Base-by-base conservation (phyloP, 176 grass and related monocot genomes). In the Oryza rufipogon region DNA sequence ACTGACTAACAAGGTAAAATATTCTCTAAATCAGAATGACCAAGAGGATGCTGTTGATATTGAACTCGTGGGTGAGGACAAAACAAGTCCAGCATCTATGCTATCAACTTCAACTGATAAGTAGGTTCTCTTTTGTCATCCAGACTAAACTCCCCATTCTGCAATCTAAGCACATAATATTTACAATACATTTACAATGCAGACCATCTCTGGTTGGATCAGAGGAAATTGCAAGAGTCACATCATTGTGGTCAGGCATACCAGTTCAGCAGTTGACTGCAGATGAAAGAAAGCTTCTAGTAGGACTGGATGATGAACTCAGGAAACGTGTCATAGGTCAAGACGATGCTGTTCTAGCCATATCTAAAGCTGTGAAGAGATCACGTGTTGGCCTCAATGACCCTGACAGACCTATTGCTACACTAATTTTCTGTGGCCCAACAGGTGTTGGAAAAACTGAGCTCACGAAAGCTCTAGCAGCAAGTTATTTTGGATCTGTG, bases 371-470 rank as follows among this genome's bases (percentile, higher is more conserved):
- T 85, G 93, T 95, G 76, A 95, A 91, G 85, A 89, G 96, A 92
- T 93, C 96, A 66, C 91, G 91, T 28, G 85, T 91, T 77, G 96
- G 96, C 68, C 49, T 98, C 46, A 98, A 85, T 60, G 96, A 98
- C 87, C 96, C 96, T 61, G 83, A 92, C 70, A 90, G 91, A 75
- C 96, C 91, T 72, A 98, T 98, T 87, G 96, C 93, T 30, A 91
- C 92, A 76, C 51, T 98, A 76, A 87, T 98, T 70, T 98, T 98
- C 79, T 95, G 92, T 34, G 93, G 96, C 42, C 96, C 96, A 79
- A 98, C 96, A 73, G 96, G 96, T 85, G 93, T 98, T 77, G 96
- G 96, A 61, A 98, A 98, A 90, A 95, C 93, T 69, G 93, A 98
- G 71, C 91, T 98, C 14, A 85, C 93, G 19, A 98, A 93, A 90